Base-by-base conservation (phyloP, 345 rosid genomes). In the Camelina laxa region DNA sequence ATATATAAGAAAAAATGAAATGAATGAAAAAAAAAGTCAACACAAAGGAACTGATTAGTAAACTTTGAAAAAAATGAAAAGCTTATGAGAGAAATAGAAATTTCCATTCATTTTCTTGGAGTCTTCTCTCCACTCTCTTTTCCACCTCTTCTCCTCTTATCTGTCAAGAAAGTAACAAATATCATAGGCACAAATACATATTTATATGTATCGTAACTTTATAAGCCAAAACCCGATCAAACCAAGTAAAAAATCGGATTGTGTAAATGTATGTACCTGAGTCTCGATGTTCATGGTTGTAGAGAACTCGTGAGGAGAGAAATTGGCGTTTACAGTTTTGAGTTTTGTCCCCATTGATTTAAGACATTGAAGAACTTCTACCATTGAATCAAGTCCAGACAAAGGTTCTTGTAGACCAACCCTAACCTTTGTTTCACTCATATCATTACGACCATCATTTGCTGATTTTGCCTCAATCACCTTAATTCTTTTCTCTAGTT, bases 361-460 rank as follows among this genome's bases (percentile, higher is more conserved):
- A 75, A 89, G 69, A 75, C 79, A 83, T 16, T 70, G 79, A 13
- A 93, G 87, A 69, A 77, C 73, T 66, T 84, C 89, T 55, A 85
- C 1, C 75, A 90, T 82, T 6, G 91, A 88, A 79, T 89, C 91
- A 7, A 82, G 9, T 61, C 91, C 88, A 55, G 85, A 83, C 4
- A 66, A 51, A 3, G 97, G 88, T 61, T 86, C 84, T 47, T 15
- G 64, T 11, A 87, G 33, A 66, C 49, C 70, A 11, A 89, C 49
- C 66, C 44, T 78, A n/a, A 92, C 69, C 55, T 80, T 85, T 14
- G 69, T 82, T 41, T 60, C 82, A 19, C 31, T 68, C 33, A 22
- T 69, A 17, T 50, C 33, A 73, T 58, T 20, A 12, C 59, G 38
- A 27, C n/a, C 19, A 45, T 8, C 14, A 6, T 42, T 39, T 15